Conservation (phyloP, 2,329 filamentous ascomycete genomes). For the Fulvia fulva region DNA sequence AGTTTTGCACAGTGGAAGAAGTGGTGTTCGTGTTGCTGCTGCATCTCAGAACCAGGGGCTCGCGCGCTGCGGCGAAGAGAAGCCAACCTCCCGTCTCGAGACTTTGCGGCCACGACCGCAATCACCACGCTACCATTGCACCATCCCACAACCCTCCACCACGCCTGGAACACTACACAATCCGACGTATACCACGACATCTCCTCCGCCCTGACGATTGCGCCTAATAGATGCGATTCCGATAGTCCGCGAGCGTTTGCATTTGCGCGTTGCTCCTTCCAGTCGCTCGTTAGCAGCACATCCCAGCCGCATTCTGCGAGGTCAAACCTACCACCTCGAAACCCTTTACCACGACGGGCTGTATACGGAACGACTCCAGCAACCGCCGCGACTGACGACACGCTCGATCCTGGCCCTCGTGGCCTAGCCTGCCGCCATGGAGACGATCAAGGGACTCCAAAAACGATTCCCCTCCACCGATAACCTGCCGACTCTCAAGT, state of each 20-base stretch:
- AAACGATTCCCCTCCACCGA: conserved; percentile 45
- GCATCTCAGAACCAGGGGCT: conserved; percentile 4
- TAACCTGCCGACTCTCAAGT: conserved; percentile 42
- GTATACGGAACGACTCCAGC: neutral
- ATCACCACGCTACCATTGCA: neutral
- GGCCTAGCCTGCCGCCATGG: conserved; percentile 34
- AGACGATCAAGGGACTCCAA: conserved; percentile 41
- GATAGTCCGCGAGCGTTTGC: conserved; percentile 5
- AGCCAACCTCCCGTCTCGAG: neutral
- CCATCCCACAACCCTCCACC: neutral
- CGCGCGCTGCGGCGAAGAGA: neutral
- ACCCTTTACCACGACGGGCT: neutral
- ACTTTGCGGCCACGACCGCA: neutral
- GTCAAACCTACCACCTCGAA: conserved; percentile 4
- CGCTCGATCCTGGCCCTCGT: conserved; percentile 17
- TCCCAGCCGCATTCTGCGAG: conserved; percentile 5
- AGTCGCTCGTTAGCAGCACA: conserved; percentile 17
- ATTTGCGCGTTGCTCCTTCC: conserved; percentile 10
- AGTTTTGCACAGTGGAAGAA: neutral
- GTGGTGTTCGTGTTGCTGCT: neutral
- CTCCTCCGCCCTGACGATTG: neutral
- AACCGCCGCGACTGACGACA: conserved; percentile 16
- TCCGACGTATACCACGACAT: neutral
- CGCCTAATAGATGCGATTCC: conserved; percentile 9
- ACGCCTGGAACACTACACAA: neutral